Percentiles rank a stretch among this genome's conserved stretches.
phyloP scores from a whole-genome alignment of 192 early-diverging fungal species.

The Backusella psychrophila region DNA sequence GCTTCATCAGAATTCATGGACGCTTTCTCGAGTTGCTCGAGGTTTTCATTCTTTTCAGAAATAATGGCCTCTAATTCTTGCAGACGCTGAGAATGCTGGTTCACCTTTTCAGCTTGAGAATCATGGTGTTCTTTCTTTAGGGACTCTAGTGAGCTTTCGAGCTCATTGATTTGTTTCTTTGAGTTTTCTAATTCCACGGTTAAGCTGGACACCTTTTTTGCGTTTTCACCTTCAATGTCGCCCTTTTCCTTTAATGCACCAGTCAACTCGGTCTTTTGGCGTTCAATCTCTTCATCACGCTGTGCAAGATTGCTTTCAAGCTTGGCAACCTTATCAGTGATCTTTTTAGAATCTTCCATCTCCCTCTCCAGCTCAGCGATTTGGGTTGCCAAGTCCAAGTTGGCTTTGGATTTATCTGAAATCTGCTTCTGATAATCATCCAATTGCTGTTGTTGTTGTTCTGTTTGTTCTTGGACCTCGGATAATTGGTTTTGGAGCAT shows the following conservation, averaged over 20 bases:
- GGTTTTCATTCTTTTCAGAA: neutral
- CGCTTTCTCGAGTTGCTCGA: neutral
- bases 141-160: neutral
- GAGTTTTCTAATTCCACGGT: neutral
- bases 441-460: neutral
- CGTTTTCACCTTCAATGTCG: neutral
- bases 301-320: neutral
- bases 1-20: neutral
- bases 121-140: neutral
- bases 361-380: neutral
- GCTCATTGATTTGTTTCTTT: neutral
- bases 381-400: neutral
- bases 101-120: neutral
- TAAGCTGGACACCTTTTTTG: neutral
- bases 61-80: neutral
- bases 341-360: neutral
- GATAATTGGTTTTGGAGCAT: neutral
- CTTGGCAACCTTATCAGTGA: neutral
- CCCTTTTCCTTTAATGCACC: neutral
- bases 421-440: neutral
- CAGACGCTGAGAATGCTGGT: neutral
- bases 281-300: neutral
- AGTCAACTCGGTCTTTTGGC: neutral
- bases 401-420: neutral
- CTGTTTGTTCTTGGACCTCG: neutral